Percentiles rank a stretch among this genome's conserved stretches.
These are phyloP conservation scores for Aspergillus fructus DNA, from an alignment of 2,329 filamentous ascomycete species.

Conservation along the genomic window DNA sequence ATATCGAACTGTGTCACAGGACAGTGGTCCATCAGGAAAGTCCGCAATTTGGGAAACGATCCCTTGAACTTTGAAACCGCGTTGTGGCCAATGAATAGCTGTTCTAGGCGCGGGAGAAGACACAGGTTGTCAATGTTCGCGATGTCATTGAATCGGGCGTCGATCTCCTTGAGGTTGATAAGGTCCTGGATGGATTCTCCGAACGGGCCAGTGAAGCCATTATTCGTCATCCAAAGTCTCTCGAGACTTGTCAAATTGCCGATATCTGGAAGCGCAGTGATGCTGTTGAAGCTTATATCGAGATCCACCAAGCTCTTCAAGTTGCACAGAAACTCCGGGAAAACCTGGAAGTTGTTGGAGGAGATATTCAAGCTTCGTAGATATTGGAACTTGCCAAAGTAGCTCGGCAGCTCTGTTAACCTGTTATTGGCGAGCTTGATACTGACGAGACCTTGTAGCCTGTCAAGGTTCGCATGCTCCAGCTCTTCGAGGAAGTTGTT, in stretches of 20 bases:
- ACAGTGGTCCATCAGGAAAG: constrained; percentile 88
- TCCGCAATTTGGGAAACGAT: constrained; percentile 79
- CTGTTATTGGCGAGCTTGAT: constrained; percentile 94
- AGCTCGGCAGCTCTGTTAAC: constrained; percentile 72
- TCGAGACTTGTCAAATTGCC: constrained; percentile 78
- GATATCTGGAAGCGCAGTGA: constrained; percentile 75
- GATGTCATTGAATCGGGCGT: constrained; percentile 90
- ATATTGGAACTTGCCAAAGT: constrained; percentile 77
- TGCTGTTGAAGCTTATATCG: constrained; percentile 95
- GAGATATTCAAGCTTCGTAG: constrained; percentile 86
- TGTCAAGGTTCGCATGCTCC: constrained; percentile 78
- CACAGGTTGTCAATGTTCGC: constrained; percentile 85
- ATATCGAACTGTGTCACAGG: constrained; percentile 93
- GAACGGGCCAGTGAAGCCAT: constrained; percentile 74
- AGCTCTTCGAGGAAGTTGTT: constrained; percentile 90
- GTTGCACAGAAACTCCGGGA: constrained; percentile 81
- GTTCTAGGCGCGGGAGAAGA: constrained; percentile 80
- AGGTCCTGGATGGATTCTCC: constrained; percentile 72
- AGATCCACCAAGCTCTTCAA: constrained; percentile 83
- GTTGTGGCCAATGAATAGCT: constrained; percentile 89
- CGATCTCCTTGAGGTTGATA: constrained; percentile 78
- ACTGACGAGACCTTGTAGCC: constrained; percentile 74
- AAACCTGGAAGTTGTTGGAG: constrained; percentile 84
- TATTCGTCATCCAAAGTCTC: constrained; percentile 93
- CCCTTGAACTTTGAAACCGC: constrained; percentile 85